Percentiles rank a stretch among this genome's conserved stretches.
phyloP scores from a whole-genome alignment of 306 rosid genomes.

The Mimosa pudica region DNA sequence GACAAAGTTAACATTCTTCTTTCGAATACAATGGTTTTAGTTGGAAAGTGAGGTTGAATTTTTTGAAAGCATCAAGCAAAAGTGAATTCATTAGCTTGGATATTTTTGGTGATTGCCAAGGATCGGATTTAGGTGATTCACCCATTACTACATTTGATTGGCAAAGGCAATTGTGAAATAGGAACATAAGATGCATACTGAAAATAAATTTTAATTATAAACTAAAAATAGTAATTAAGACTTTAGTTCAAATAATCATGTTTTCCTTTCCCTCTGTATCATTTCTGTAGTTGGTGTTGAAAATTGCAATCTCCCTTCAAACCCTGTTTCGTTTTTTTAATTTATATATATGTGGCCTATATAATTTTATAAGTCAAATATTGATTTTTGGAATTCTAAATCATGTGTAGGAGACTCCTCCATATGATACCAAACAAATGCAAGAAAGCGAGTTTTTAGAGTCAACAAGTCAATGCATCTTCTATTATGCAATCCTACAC shows the following conservation, averaged over 20 bases:
- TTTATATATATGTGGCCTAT: neutral
- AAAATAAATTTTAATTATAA: neutral
- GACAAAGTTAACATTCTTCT: neutral
- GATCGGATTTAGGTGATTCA: neutral
- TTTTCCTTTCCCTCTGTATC: neutral
- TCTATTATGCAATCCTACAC: constrained; percentile 17
- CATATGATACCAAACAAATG: neutral
- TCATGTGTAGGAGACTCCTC: neutral
- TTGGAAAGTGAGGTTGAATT: neutral
- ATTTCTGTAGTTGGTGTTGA: constrained; percentile 10
- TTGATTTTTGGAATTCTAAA: constrained; percentile 23
- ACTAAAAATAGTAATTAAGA: neutral
- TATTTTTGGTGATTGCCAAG: neutral
- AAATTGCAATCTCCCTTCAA: constrained; percentile 30
- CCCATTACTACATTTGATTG: neutral
- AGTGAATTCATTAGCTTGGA: neutral
- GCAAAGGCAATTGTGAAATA: neutral
- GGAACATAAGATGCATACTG: neutral
- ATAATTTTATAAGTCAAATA: constrained; percentile 5
- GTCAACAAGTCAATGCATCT: constrained; percentile 26
- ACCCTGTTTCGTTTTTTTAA: constrained; percentile 5
- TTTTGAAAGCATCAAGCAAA: neutral
- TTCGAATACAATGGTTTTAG: neutral
- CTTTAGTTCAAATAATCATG: neutral
- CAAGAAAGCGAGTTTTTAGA: neutral